phyloP scores from a whole-genome alignment of 768 basidiomycete species.

The Trametopsis cervina region DNA sequence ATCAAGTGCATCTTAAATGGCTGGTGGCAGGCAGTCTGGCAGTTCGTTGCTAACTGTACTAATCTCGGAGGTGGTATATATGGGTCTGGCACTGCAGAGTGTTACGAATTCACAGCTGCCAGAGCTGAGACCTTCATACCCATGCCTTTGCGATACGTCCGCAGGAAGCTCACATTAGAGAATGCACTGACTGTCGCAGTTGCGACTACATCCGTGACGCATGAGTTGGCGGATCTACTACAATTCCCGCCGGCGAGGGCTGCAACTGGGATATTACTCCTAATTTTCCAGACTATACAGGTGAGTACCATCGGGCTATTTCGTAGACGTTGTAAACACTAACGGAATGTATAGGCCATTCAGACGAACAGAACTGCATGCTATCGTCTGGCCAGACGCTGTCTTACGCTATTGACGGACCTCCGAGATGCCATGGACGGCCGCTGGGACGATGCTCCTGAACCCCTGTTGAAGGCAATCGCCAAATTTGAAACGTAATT shows the following conservation, averaged over 20 bases:
- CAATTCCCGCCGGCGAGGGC: conserved; percentile 39
- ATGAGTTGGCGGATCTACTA: conserved; percentile 26
- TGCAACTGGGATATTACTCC: conserved; percentile 32
- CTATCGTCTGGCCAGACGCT: conserved; percentile 32
- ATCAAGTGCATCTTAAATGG: too few relatives aligned
- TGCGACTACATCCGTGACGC: conserved; percentile 23
- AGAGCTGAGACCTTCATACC: not conserved
- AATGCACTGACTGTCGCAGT: conserved; percentile 26
- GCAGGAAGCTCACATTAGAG: conserved; percentile 19
- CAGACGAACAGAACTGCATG: conserved; percentile 35
- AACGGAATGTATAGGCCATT: conserved; percentile 15
- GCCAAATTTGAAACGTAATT: conserved; percentile 36
- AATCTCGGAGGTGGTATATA: too few relatives aligned
- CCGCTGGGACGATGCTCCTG: conserved; percentile 36
- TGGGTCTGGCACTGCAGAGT: too few relatives aligned
- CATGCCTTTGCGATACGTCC: conserved; percentile 8
- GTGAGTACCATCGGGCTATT: conserved; percentile 19
- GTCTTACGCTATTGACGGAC: conserved; percentile 35
- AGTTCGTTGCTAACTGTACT: not conserved
- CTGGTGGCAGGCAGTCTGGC: not conserved
- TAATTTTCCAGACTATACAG: conserved; percentile 40
- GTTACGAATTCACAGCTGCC: too few relatives aligned
- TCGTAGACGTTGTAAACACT: too few relatives aligned
- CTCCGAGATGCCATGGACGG: conserved; percentile 40
- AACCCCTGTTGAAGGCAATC: conserved; percentile 32